Percentiles rank a stretch among this genome's conserved stretches.
Evolutionary conservation across 1,284 basidiomycete genomes (phyloP).

Genomic region (Vanrija sp.): DNA sequence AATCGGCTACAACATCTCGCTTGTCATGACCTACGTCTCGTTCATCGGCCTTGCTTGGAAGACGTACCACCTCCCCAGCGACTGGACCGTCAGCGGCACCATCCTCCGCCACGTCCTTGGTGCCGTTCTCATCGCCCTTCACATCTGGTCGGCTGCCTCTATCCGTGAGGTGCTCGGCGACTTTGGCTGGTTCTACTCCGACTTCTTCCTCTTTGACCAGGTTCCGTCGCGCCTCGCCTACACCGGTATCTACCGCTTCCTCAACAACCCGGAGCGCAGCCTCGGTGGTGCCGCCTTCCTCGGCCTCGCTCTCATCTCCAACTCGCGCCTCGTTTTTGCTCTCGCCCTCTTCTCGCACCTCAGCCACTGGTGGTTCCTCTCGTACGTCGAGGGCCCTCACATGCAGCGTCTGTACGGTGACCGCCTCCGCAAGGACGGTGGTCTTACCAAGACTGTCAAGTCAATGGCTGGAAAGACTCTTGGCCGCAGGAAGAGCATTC

Average conservation of each 20-base stretch:
- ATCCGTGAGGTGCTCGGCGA: constrained; percentile 89
- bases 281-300: constrained; percentile 96
- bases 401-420: constrained; percentile 95
- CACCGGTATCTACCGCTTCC: constrained; percentile 92
- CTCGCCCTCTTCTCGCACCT: constrained; percentile 82
- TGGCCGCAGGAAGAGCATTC: constrained; percentile 57
- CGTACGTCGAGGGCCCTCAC: constrained; percentile 85
- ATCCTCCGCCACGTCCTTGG: constrained; percentile 84
- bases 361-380: constrained; percentile 87
- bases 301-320: constrained; percentile 84
- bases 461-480: constrained; percentile 72
- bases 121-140: constrained; percentile 75
- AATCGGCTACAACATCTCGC: constrained; percentile 81
- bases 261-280: constrained; percentile 89
- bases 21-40: constrained; percentile 92
- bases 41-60: constrained; percentile 80
- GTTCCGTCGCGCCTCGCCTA: constrained; percentile 89
- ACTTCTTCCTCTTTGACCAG: constrained; percentile 90
- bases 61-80: constrained; percentile 71
- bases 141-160: constrained; percentile 85
- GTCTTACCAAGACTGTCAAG: constrained; percentile 94
- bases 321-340: constrained; percentile 75
- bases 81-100: constrained; percentile 88
- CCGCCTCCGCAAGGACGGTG: constrained; percentile 86
- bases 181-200: constrained; percentile 96